These are phyloP conservation scores for Populus pruinosa DNA, from an alignment of 345 rosid genomes.

Conservation along the genomic window DNA sequence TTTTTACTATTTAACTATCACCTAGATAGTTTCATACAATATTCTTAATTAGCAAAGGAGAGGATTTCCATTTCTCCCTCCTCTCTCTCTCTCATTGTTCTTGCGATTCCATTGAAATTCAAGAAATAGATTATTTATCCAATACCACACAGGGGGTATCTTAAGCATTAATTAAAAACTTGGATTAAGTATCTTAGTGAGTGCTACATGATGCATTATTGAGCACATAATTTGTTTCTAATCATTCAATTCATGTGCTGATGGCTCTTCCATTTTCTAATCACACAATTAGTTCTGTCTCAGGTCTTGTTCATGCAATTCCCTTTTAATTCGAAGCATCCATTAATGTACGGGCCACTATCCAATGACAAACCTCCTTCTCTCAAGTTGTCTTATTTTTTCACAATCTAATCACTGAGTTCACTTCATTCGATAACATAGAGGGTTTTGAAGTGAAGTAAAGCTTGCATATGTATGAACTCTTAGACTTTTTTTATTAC, in stretches of 20 bases:
- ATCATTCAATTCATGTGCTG: conserved; percentile 21
- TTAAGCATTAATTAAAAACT: neutral
- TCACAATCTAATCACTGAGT: neutral
- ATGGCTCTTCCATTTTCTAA: neutral
- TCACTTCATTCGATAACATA: neutral
- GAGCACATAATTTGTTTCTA: conserved; percentile 1
- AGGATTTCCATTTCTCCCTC: too few species aligned
- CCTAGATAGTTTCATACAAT: too few species aligned
- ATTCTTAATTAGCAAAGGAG: too few species aligned
- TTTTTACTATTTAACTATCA: too few species aligned
- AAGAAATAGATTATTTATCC: neutral
- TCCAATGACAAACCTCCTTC: neutral
- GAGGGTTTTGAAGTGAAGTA: too few species aligned
- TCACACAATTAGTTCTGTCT: neutral
- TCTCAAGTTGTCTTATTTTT: neutral
- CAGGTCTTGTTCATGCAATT: neutral
- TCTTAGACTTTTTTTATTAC: too few species aligned
- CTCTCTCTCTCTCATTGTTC: neutral
- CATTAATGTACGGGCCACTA: neutral
- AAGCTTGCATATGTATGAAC: too few species aligned
- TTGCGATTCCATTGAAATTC: conserved; percentile 4
- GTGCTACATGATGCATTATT: conserved; percentile 15
- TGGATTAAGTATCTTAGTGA: conserved; percentile 14
- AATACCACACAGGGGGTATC: neutral
- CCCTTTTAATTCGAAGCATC: neutral